Percentiles rank a stretch among this genome's conserved stretches.
Evolutionary conservation across 2,329 filamentous ascomycete genomes (phyloP).

Genomic region (Aspergillus novofumigatus): DNA sequence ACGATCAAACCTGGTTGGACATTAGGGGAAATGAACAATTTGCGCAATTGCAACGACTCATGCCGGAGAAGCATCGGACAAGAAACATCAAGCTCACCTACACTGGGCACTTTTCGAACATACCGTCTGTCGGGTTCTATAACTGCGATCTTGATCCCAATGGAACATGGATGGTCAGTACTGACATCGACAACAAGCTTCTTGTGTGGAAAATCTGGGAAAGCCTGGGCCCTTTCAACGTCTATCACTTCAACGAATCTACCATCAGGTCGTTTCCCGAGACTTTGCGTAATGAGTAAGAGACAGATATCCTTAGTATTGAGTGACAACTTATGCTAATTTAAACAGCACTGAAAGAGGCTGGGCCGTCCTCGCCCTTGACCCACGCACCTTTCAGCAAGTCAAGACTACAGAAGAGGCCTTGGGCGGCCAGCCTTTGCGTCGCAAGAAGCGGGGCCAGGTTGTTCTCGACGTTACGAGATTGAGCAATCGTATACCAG

Average conservation of each 20-base stretch:
- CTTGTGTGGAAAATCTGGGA: slow-evolving; percentile 50
- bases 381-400: slow-evolving; percentile 40
- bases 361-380: slow-evolving; percentile 46
- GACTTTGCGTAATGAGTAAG: slow-evolving; percentile 25
- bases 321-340: background rate
- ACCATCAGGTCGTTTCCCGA: slow-evolving; percentile 17
- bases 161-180: slow-evolving; percentile 55
- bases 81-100: slow-evolving; percentile 42
- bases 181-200: slow-evolving; percentile 51
- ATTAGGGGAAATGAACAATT: slow-evolving; percentile 25
- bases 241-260: slow-evolving; percentile 29
- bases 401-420: slow-evolving; percentile 34
- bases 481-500: slow-evolving; percentile 21
- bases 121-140: slow-evolving; percentile 56
- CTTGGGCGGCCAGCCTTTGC: slow-evolving; percentile 34
- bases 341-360: slow-evolving; percentile 29
- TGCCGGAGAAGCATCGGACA: slow-evolving; percentile 32
- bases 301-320: background rate
- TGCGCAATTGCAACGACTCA: slow-evolving; percentile 22
- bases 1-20: slow-evolving; percentile 32
- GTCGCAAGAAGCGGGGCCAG: slow-evolving; percentile 13
- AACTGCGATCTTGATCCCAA: slow-evolving; percentile 54
- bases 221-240: slow-evolving; percentile 22
- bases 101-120: slow-evolving; percentile 46
- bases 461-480: slow-evolving; percentile 29